A percentile compares a stretch with the other conserved stretches of the same genome.
These are phyloP conservation scores for Aspergillus sp. DNA, from an alignment of 2,329 filamentous ascomycete species.

Conservation along the genomic window DNA sequence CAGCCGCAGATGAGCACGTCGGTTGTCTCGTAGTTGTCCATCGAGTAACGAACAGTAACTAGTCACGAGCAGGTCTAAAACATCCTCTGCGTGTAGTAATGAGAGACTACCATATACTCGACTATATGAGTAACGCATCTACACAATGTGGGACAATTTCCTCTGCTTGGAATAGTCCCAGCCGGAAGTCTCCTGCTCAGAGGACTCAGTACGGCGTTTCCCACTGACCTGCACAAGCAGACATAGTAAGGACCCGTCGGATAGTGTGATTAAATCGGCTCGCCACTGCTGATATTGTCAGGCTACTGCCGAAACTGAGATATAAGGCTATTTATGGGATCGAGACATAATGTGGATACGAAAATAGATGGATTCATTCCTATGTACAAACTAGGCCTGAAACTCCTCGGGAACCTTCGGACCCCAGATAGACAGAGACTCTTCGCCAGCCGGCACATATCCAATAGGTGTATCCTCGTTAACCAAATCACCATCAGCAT, in stretches of 20 bases:
- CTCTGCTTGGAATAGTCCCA: not conserved
- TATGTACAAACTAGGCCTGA: conserved; percentile 23
- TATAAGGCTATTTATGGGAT: too few species aligned
- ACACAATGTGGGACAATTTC: not conserved
- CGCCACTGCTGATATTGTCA: too few species aligned
- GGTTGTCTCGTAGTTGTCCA: conserved; percentile 15
- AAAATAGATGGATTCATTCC: not conserved
- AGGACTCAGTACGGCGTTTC: too few species aligned
- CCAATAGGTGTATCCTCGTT: conserved; percentile 31
- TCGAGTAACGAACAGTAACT: not conserved
- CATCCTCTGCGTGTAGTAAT: too few species aligned
- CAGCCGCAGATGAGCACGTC: conserved; percentile 36
- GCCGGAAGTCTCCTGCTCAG: not conserved
- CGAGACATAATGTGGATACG: not conserved
- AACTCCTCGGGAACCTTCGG: conserved; percentile 35
- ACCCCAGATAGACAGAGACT: conserved; percentile 37
- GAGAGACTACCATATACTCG: too few species aligned
- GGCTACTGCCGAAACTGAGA: too few species aligned
- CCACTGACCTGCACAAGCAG: too few species aligned
- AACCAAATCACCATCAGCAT: conserved; percentile 18
- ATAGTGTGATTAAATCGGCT: too few species aligned
- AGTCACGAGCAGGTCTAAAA: too few species aligned
- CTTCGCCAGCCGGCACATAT: conserved; percentile 31
- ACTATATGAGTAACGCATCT: not conserved
- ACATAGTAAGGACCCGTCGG: too few species aligned